Evolutionary conservation across 2,329 filamentous ascomycete species (phyloP), one percentile per base, ranked within the genome.

Genomic region (Cryphonectria parasitica): DNA sequence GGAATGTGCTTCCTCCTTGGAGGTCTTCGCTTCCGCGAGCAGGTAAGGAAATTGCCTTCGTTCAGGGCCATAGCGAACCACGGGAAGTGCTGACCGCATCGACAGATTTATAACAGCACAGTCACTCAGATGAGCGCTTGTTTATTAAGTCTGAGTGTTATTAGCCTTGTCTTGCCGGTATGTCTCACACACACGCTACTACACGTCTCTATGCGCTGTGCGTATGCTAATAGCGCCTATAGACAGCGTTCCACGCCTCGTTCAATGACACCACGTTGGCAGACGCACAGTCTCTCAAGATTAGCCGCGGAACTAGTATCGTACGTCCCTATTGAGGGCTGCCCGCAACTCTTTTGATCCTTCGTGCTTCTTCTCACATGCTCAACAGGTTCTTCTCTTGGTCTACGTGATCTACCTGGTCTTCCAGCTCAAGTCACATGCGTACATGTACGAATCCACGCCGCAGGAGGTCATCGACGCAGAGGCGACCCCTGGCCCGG

Each of bases 401-500:
- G 91, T 97, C 15, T 97, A 97, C 78, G 82, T 90, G 62, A 83
- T 97, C 25, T 97, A 97, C 78, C 87, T 97, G 45, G 78, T 97
- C 28, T 97, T 97, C 81, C 94, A 97, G 82, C 88, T 97, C 72
- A 97, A 97, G 81, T 96, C 94, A 1, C 94, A 97, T 78, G 88
- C 93, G 11, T 97, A 97, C 82, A 90, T 97, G 84, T 97, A 97
- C 76, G 92, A 94, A 80, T 96, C 94, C 74, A 97, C 93, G 6
- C 95, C 95, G 13, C 94, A 97, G 81, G 91, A 95, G 75, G 92
- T 97, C 72, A 96, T 98, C 73, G 95, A 98, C 75, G 94, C 96
- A 76, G 95, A 97, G 79, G 91, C 93, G 0, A 91, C 93, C 62
- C 95, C 95, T 31, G 95, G 95, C 74, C 91, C 96, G 0, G 87